Evolutionary conservation across 805 yeast species (phyloP).

Genomic region (Spathaspora passalidarum): DNA sequence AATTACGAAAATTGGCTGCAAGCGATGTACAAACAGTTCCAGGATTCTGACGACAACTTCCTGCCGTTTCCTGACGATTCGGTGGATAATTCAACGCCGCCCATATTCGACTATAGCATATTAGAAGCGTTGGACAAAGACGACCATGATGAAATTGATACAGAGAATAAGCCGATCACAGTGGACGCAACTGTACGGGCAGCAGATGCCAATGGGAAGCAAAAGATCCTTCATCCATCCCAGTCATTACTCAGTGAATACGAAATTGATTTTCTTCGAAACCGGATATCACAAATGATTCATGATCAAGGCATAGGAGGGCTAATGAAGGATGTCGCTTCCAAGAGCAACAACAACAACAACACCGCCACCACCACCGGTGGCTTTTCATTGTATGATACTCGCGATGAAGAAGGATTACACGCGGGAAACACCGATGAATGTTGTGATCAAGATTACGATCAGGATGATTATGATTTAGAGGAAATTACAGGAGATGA

Average conservation of each 20-base stretch:
- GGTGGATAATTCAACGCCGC: constrained; percentile 11
- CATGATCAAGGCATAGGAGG: constrained; percentile 5
- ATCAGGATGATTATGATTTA: constrained; percentile 38
- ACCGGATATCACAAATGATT: constrained; percentile 24
- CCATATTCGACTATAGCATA: constrained; percentile 24
- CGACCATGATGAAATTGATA: not conserved
- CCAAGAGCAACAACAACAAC: no score
- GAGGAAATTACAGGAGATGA: constrained; percentile 19
- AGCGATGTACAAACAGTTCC: constrained; percentile 23
- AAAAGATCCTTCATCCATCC: not conserved
- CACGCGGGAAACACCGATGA: constrained; percentile 29
- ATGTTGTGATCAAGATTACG: constrained; percentile 10
- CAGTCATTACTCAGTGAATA: constrained; percentile 17
- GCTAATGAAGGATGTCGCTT: not conserved
- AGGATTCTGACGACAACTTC: constrained; percentile 13
- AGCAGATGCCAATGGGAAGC: not conserved
- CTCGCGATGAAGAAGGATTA: constrained; percentile 38
- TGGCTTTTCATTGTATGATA: constrained; percentile 34
- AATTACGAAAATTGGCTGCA: constrained; percentile 40
- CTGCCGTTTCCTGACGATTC: constrained; percentile 20
- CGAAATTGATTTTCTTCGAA: constrained; percentile 27
- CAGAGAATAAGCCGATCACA: not conserved
- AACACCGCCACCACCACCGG: not conserved
- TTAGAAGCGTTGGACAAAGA: constrained; percentile 29
- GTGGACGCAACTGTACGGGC: not conserved